phyloP scores from a whole-genome alignment of 768 basidiomycete species.

The Naematelia aurantialba region DNA sequence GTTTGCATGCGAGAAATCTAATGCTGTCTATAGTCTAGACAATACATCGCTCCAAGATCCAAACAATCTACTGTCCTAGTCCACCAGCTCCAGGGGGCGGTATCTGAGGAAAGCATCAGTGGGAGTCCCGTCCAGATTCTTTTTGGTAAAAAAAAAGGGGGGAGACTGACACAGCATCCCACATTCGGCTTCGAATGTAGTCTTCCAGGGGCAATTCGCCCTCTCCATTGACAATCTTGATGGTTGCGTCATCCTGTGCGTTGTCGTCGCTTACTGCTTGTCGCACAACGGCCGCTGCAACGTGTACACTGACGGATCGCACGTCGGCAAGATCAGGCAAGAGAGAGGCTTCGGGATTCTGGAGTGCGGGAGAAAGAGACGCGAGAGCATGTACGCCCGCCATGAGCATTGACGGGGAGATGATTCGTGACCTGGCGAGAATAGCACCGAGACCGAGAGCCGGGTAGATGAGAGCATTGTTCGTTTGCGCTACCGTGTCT shows the following conservation, averaged over 20 bases:
- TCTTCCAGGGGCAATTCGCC: slow-evolving; percentile 38
- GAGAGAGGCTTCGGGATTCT: slow-evolving; percentile 66
- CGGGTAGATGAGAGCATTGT: slow-evolving; percentile 65
- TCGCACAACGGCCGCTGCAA: slow-evolving; percentile 75
- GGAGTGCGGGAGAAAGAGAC: slow-evolving; percentile 68
- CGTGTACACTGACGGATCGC: slow-evolving; percentile 66
- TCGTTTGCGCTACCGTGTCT: slow-evolving; percentile 42
- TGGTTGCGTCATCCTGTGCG: slow-evolving; percentile 53
- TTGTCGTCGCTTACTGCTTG: slow-evolving; percentile 71
- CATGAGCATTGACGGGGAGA: slow-evolving; percentile 82
- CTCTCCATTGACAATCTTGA: slow-evolving; percentile 43
- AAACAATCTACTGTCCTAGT: background rate
- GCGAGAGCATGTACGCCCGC: slow-evolving; percentile 75
- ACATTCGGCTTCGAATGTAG: slow-evolving; percentile 47
- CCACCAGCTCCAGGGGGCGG: background rate
- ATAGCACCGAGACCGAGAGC: slow-evolving; percentile 80
- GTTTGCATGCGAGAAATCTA: background rate
- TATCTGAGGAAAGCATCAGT: background rate
- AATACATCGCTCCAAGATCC: background rate
- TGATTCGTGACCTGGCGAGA: slow-evolving; percentile 60
- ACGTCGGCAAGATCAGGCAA: slow-evolving; percentile 75
- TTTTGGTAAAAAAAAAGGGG: background rate
- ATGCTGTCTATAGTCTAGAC: background rate
- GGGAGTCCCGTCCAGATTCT: too few relatives aligned
- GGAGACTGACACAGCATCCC: slow-evolving; percentile 24